Evolutionary conservation across 148 eudicot genomes (phyloP), one percentile per base, ranked within the genome.

Genomic region (Simmondsia chinensis): DNA sequence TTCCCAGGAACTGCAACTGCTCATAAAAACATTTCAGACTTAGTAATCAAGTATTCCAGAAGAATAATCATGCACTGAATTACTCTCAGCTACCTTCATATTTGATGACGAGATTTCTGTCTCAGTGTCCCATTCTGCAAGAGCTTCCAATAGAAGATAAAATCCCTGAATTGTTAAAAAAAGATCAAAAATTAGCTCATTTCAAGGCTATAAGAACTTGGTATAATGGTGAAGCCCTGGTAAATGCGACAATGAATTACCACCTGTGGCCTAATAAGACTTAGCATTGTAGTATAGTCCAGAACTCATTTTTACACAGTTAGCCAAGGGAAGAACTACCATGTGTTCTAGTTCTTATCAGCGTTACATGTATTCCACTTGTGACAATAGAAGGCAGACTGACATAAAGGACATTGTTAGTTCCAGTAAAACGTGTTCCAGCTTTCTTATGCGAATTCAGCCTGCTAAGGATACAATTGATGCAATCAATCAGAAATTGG

Each of bases 91-190:
- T 39, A 82, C 96, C 83, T 57, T 70, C 40, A 50, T 42, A 16
- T 62, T 58, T 29, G 48, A 33, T 39, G 65, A 66, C 26, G 43
- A 65, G 41, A 48, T 4, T 9, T 52, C 72, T 35, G 38, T 42
- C 46, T 53, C 73, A 35, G 43, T 18, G 32, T 53, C 56, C 25
- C 56, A 59, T 52, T 80, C 59, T 50, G 44, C 47, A 26, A 88
- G 57, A 40, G 63, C 71, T 74, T 76, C 52, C 48, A 89, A 52
- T 25, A 89, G 59, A 73, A 60, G 42, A 57, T 73, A 76, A 57
- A 89, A 84, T 39, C 46, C 85, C 97, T 89, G 82, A 62, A 49
- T 73, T 33, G 12, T 13, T 30, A n/a, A 50, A 75, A 1, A 32
- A 18, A 54, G 9, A 36, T 23, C 16, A 23, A 33, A 23, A 21